Evolutionary conservation across 257 asterid genomes (phyloP).

Genomic region (Solanum corneliomulleri): DNA sequence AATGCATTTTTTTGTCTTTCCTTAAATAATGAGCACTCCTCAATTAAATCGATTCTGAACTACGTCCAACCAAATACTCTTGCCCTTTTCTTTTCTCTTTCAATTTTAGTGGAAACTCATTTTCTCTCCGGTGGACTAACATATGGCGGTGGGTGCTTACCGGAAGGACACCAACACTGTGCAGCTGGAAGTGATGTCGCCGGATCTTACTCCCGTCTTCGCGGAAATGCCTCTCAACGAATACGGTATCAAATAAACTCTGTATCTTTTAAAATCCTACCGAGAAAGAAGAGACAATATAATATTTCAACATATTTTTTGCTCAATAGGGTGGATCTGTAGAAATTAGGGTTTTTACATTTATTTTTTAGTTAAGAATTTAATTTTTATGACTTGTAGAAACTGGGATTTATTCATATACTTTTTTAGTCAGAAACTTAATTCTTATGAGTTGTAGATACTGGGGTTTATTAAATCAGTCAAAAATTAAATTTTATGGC

Average conservation of each 20-base stretch:
- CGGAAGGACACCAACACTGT: not conserved
- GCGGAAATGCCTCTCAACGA: not conserved
- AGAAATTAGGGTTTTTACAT: not conserved
- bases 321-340: not conserved
- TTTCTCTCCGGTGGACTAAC: not conserved
- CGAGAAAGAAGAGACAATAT: not conserved
- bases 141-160: not conserved
- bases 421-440: not conserved
- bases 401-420: not conserved
- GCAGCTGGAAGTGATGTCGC: not conserved
- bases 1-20: not conserved
- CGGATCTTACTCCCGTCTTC: not conserved
- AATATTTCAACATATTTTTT: not conserved
- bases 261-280: not conserved
- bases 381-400: not conserved
- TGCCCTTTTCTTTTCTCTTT: not conserved
- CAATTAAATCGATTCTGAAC: too few species aligned
- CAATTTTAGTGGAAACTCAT: not conserved
- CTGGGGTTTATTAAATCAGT: not conserved
- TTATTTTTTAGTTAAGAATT: not conserved
- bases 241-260: not conserved
- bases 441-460: not conserved
- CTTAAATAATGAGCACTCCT: not conserved
- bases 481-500: not conserved
- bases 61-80: too few species aligned